phyloP scores from a whole-genome alignment of 163 green algal species.

The Volvox carteri region DNA sequence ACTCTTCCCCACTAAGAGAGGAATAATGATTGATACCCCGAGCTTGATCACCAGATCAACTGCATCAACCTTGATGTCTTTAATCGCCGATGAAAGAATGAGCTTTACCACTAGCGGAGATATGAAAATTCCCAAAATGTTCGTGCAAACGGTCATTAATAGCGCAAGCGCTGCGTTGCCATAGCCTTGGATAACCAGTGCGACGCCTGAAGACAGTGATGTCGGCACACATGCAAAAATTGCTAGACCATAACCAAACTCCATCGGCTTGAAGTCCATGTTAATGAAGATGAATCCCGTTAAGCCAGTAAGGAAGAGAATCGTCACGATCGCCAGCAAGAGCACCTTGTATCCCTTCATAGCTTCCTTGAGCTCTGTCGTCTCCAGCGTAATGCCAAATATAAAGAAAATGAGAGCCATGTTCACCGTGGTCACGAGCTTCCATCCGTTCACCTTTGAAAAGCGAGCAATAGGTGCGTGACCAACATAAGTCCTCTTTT shows the following conservation, averaged over 20 bases:
- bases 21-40: slow-evolving; percentile 79
- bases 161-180: slow-evolving; percentile 86
- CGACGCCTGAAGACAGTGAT: slow-evolving; percentile 81
- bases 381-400: slow-evolving; percentile 80
- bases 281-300: slow-evolving; percentile 76
- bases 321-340: slow-evolving; percentile 69
- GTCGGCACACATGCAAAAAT: slow-evolving; percentile 88
- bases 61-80: slow-evolving; percentile 69
- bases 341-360: slow-evolving; percentile 68
- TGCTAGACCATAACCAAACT: slow-evolving; percentile 84
- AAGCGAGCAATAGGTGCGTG: too few relatives aligned
- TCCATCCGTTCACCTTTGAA: slow-evolving; percentile 61
- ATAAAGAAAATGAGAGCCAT: slow-evolving; percentile 80
- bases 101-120: slow-evolving; percentile 72
- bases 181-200: slow-evolving; percentile 76
- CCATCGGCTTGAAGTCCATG: slow-evolving; percentile 74
- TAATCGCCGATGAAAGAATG: slow-evolving; percentile 65
- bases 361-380: slow-evolving; percentile 69
- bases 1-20: slow-evolving; percentile 77
- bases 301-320: slow-evolving; percentile 75
- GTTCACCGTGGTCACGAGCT: slow-evolving; percentile 73
- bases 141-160: slow-evolving; percentile 81
- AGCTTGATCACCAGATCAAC: slow-evolving; percentile 82
- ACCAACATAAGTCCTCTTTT: too few relatives aligned
- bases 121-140: slow-evolving; percentile 86